Evolutionary conservation across 768 basidiomycete genomes (phyloP).

Genomic region (Mycena venus): DNA sequence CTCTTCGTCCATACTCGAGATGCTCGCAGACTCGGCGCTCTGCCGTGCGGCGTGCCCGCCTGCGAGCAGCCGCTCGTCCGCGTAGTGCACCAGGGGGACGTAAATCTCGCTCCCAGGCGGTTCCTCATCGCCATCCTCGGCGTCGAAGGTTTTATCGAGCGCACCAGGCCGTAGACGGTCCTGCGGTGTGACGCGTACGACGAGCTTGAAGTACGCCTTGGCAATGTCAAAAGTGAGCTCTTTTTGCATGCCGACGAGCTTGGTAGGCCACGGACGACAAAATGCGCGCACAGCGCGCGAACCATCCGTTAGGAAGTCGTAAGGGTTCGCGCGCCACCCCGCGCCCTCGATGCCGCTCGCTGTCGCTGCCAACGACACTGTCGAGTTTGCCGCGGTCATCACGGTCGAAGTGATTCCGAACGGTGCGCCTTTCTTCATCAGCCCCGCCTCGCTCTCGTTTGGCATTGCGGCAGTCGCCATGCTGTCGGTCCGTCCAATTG

Average conservation of each 20-base stretch:
- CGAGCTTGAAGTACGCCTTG: conserved; percentile 78
- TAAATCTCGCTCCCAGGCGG: conserved; percentile 88
- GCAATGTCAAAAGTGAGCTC: conserved; percentile 83
- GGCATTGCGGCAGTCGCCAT: conserved; percentile 4
- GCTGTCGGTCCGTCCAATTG: conserved; percentile 14
- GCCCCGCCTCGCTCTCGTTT: conserved; percentile 27
- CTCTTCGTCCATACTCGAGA: conserved; percentile 18
- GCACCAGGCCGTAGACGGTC: conserved; percentile 57
- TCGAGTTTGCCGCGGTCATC: conserved; percentile 43
- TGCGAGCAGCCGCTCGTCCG: conserved; percentile 53
- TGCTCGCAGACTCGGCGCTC: conserved; percentile 24
- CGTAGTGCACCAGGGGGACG: conserved; percentile 92
- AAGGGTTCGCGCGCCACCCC: conserved; percentile 63
- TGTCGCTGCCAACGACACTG: conserved; percentile 49
- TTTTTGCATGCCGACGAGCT: conserved; percentile 75
- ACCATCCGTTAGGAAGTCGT: conserved; percentile 86
- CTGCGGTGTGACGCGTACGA: conserved; percentile 70
- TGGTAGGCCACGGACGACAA: conserved; percentile 84
- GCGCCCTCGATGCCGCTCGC: conserved; percentile 32
- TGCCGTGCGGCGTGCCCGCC: conserved; percentile 30
- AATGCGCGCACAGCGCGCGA: conserved; percentile 89
- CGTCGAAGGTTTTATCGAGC: neutral
- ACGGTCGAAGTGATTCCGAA: conserved; percentile 18
- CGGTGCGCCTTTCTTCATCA: conserved; percentile 22
- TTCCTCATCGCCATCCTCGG: conserved; percentile 37